Percentiles rank a stretch among this genome's conserved stretches.
These are phyloP conservation scores for Inga leiocalycina DNA, from an alignment of 306 rosid genomes.

Conservation along the genomic window DNA sequence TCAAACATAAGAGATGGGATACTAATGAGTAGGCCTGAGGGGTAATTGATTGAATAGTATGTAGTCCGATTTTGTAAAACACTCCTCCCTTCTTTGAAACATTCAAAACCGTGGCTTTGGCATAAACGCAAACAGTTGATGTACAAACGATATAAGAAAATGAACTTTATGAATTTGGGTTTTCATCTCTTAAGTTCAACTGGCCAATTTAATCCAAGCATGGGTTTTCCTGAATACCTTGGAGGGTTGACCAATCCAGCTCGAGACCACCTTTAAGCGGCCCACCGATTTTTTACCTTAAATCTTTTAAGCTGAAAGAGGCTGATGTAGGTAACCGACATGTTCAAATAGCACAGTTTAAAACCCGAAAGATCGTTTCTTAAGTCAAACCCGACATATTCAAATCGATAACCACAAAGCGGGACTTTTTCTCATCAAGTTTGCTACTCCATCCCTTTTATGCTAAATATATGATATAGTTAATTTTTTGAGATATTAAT, in stretches of 20 bases:
- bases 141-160: background rate
- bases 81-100: background rate
- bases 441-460: too few relatives aligned
- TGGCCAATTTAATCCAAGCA: background rate
- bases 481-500: too few relatives aligned
- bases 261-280: background rate
- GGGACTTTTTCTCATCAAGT: too few relatives aligned
- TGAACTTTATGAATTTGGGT: background rate
- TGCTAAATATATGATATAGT: too few relatives aligned
- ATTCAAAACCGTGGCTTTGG: background rate
- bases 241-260: slow-evolving; percentile 1
- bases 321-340: background rate
- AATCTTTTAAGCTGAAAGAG: background rate
- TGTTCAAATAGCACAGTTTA: too few relatives aligned
- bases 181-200: background rate
- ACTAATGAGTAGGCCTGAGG: too few relatives aligned
- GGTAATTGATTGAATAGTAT: background rate
- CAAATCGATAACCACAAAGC: background rate
- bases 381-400: background rate
- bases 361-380: background rate
- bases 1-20: background rate
- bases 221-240: background rate
- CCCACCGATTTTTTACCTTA: too few relatives aligned
- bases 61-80: background rate
- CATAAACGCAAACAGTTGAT: background rate